Evolutionary conservation across 345 rosid species (phyloP), one percentile per base, ranked within the genome.

Genomic region (Boechera retrofracta): DNA sequence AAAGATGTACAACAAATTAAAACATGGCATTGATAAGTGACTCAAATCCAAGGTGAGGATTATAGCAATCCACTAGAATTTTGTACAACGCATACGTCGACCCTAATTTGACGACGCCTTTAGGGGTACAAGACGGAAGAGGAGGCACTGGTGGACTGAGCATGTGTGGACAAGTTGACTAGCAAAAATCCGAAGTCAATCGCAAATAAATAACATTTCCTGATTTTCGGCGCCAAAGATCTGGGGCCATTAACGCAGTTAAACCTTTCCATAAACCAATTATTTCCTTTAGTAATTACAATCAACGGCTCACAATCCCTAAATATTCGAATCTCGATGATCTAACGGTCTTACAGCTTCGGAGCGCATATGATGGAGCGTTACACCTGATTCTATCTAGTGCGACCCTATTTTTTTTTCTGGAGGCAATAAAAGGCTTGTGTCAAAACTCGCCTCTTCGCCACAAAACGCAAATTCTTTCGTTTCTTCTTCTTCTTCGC

Each of bases 341-440:
- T 76, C 79, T 61, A 76, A 69, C 79, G 79, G 74, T 18, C 7
- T 10, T 3, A 6, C 1, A 61, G 15, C 0, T 2, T 9, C 2
- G 0, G 7, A 49, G 24, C 6, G 0, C 10, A 3, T 12, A 3
- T 0, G 0, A 6, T 59, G 9, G 48, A 18, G 74, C 56, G 63
- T 51, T 2, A 53, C 57, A 76, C 5, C 6, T 2, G 79, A 69
- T 68, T 7, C 2, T 9, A 1, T n/a, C 24, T 57, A 33, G 44
- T 21, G 48, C 28, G 80, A 59, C 80, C 76, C 69, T 77, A 77
- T 64, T 77, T 77, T 35, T 77, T 35, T 64, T 5, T 13, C 0
- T 4, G 26, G 71, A 58, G 78, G 60, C 82, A 67, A 85, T 83
- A 81, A 79, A 79, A 75, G 11, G 44, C 48, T 55, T 38, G 60